These are phyloP conservation scores for Aspergillus biplanus DNA, from an alignment of 495 filamentous ascomycete genomes.

Conservation along the genomic window DNA sequence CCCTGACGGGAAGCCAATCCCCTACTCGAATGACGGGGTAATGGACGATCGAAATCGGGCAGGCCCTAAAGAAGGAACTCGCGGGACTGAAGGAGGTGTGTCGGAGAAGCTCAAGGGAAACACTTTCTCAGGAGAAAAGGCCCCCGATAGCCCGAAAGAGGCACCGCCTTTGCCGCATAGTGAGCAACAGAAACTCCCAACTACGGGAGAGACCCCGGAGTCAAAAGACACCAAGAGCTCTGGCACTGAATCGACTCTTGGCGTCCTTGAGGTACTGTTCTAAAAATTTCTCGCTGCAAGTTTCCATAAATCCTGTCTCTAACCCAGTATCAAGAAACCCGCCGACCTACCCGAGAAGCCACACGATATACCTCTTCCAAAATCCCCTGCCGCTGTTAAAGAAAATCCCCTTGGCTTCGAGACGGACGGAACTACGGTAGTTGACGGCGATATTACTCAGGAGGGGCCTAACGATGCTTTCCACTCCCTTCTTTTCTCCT, in stretches of 20 bases:
- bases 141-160: constrained; percentile 81
- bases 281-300: neutral
- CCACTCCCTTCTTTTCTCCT: constrained; percentile 89
- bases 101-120: constrained; percentile 78
- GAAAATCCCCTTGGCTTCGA: constrained; percentile 67
- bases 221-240: constrained; percentile 40
- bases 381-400: constrained; percentile 67
- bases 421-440: constrained; percentile 25
- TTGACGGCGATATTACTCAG: constrained; percentile 3
- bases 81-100: constrained; percentile 84
- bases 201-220: constrained; percentile 44
- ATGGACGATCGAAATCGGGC: constrained; percentile 82
- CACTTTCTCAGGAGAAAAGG: constrained; percentile 69
- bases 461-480: constrained; percentile 78
- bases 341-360: constrained; percentile 77
- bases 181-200: constrained; percentile 63
- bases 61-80: constrained; percentile 79
- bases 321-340: constrained; percentile 66
- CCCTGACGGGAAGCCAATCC: constrained; percentile 71
- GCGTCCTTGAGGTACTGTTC: constrained; percentile 67
- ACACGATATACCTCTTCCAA: constrained; percentile 75
- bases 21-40: constrained; percentile 80
- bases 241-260: constrained; percentile 46
- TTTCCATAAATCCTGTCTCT: constrained; percentile 19
- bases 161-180: constrained; percentile 79